These are phyloP conservation scores for Cladophialophora yegresii DNA, from an alignment of 2,329 filamentous ascomycete species.

Conservation along the genomic window DNA sequence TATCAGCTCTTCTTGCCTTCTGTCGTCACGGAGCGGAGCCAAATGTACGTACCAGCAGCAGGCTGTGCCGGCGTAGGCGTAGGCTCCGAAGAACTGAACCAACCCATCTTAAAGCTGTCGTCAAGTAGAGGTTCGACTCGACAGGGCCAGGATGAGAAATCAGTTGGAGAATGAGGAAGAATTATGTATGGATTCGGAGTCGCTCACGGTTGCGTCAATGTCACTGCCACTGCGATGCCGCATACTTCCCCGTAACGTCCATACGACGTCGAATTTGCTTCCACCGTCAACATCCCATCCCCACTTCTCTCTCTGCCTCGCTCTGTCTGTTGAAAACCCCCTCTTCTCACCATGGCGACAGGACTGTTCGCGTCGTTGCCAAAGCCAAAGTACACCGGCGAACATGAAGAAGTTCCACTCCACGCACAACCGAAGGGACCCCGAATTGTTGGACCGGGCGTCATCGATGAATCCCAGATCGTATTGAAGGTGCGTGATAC, in stretches of 20 bases:
- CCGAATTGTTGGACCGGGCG: slow-evolving; percentile 74
- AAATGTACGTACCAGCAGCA: slow-evolving; percentile 20
- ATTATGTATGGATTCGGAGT: too few species aligned
- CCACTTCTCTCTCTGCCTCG: background rate
- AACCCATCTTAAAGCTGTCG: slow-evolving; percentile 22
- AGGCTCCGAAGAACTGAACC: slow-evolving; percentile 31
- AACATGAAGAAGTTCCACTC: slow-evolving; percentile 76
- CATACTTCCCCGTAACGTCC: slow-evolving; percentile 10
- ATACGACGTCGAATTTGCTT: background rate
- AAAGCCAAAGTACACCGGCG: slow-evolving; percentile 86
- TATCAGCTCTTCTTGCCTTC: background rate
- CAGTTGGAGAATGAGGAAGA: background rate
- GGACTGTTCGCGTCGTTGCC: slow-evolving; percentile 79
- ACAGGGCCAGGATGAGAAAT: slow-evolving; percentile 28
- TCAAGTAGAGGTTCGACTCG: background rate
- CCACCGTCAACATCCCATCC: background rate
- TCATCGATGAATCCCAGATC: slow-evolving; percentile 82
- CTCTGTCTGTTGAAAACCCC: background rate
- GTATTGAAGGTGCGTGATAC: slow-evolving; percentile 64
- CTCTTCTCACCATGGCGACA: slow-evolving; percentile 48
- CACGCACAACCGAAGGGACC: slow-evolving; percentile 76
- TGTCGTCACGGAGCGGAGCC: background rate
- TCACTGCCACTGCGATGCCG: background rate
- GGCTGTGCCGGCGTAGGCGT: slow-evolving; percentile 29
- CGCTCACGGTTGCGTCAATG: slow-evolving; percentile 11